Conservation (phyloP, 2,329 filamentous ascomycete species). For the Biscogniauxia marginata region DNA sequence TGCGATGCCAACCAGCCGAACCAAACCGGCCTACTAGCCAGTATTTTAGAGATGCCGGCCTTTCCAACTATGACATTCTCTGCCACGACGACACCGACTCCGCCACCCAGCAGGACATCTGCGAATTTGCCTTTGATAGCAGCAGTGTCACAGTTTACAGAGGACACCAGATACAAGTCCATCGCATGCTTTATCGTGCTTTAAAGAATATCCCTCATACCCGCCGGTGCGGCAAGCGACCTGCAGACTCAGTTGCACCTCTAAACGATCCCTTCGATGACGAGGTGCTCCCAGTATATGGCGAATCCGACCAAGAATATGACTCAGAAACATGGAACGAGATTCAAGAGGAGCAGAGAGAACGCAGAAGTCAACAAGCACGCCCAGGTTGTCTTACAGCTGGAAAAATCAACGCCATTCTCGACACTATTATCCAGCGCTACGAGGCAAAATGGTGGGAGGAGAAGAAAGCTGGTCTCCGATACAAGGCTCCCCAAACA, state of each 20-base stretch:
- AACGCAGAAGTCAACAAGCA: not conserved
- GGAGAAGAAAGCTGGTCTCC: not conserved
- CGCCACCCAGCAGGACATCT: not conserved
- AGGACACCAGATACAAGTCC: conserved; percentile 1
- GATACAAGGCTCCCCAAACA: not conserved
- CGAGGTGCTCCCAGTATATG: too few relatives aligned
- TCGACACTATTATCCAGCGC: not conserved
- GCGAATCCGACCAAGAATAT: too few relatives aligned
- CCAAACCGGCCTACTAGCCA: too few relatives aligned
- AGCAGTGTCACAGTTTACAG: not conserved
- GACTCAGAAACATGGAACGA: too few relatives aligned
- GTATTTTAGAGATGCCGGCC: not conserved
- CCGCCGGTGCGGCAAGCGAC: not conserved
- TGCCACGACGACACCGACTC: not conserved
- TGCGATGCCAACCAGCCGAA: too few relatives aligned
- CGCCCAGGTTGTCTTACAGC: not conserved
- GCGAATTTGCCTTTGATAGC: not conserved
- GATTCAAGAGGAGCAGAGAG: too few relatives aligned
- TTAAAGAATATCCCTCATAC: too few relatives aligned
- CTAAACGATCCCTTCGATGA: too few relatives aligned
- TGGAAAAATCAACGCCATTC: not conserved
- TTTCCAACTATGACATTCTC: not conserved
- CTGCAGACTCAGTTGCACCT: not conserved
- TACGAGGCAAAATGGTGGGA: not conserved
- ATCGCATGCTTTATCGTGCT: not conserved